Conservation (phyloP, 2,329 filamentous ascomycete species). For the Alternaria triticina region DNA sequence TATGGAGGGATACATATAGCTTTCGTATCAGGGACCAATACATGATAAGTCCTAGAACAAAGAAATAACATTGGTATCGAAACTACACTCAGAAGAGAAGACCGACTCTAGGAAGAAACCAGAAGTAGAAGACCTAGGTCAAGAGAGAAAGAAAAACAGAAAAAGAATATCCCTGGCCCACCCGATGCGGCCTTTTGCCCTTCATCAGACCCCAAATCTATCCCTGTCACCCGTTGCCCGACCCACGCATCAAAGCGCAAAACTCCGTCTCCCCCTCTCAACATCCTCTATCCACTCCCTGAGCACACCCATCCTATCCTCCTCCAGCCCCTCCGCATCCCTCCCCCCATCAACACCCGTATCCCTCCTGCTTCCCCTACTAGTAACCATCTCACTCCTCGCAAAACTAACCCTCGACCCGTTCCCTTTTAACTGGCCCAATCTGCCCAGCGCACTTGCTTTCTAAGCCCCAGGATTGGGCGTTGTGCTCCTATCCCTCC, state of each 20-base stretch:
- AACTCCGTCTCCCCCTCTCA: neutral
- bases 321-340: neutral
- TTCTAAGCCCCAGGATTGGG: conserved; percentile 7
- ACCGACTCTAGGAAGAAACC: neutral
- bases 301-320: neutral
- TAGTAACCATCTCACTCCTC: neutral
- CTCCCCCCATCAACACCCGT: neutral
- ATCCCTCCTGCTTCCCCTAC: neutral
- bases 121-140: neutral
- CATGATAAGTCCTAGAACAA: neutral
- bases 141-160: neutral
- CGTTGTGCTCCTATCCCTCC: conserved; percentile 34
- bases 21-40: too few species aligned
- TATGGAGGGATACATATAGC: too few species aligned
- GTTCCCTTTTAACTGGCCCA: neutral
- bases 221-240: too few species aligned
- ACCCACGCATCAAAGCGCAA: neutral
- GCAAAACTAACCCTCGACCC: neutral
- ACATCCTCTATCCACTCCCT: conserved; percentile 1
- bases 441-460: neutral
- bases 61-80: neutral
- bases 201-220: neutral
- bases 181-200: neutral
- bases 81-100: neutral
- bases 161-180: neutral